Base-by-base conservation (phyloP, 768 basidiomycete genomes). In the Trametes cubensis region DNA sequence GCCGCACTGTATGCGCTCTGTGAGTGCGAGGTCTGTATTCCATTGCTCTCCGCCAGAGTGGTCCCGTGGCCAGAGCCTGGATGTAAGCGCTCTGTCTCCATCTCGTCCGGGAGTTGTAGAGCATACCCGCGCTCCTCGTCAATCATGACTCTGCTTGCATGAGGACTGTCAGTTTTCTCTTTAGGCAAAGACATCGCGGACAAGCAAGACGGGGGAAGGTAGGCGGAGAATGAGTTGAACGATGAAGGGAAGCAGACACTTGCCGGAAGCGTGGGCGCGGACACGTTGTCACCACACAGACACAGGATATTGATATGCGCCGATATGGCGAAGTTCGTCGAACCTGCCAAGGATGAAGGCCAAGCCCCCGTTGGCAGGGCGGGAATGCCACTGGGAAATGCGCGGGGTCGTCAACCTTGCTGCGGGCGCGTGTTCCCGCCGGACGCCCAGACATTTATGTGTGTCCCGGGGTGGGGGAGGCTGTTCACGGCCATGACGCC, bases 111-210 rank as follows among this genome's bases (percentile, higher is more conserved):
- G n/a, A 63, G 53, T 13, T 52, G 59, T 21, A 61, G 48, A 10
- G 53, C 62, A 51, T 60, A 64, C 62, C 62, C 62, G 62, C 62
- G 62, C 47, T 59, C 62, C 34, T 55, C 53, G 58, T 64, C 62
- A 39, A 41, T 42, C 58, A 64, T 56, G 58, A 64, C 62, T 60
- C 54, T 64, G 53, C 34, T 55, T 30, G 50, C 23, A 26, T 42
- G 42, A 6, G 38, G 14, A 8, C 46, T 51, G 50, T 62, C 20
- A 62, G 50, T 50, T 38, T 57, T 62, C 25, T 57, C 61, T 44
- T n/a, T 39, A 10, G 41, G 20, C 28, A 40, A 50, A 28, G 47
- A 45, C 61, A 62, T 62, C 13, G 42, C 14, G 28, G 21, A 0
- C 6, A 6, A 30, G 34, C 34, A 34, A 10, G 34, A 20, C 21